Conservation (phyloP, 75 land plant species). For the Pinus albicaulis region DNA sequence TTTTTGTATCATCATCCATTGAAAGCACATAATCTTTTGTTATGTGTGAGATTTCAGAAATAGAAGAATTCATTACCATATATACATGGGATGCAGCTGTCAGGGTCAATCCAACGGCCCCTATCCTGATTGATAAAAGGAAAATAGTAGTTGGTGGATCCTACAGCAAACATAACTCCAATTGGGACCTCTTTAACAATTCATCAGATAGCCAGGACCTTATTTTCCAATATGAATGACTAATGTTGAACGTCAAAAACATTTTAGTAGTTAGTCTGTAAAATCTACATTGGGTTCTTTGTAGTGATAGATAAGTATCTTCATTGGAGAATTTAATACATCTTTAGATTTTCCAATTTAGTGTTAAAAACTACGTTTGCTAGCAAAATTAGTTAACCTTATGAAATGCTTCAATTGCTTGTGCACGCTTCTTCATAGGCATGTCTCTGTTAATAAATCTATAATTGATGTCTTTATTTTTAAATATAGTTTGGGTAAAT, state of each 20-base stretch:
- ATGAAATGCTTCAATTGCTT: slow-evolving; percentile 49
- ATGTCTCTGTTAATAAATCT: slow-evolving; percentile 49
- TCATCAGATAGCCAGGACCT: background rate
- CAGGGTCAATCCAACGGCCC: slow-evolving; percentile 46
- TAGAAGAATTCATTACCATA: slow-evolving; percentile 17
- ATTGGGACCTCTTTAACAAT: background rate
- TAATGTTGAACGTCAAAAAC: no score
- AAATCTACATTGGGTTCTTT: no score
- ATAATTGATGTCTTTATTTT: slow-evolving; percentile 41
- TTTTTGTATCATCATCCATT: no score
- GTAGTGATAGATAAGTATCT: no score
- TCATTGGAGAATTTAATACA: no score
- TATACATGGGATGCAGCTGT: slow-evolving; percentile 54
- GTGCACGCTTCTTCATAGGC: slow-evolving; percentile 53
- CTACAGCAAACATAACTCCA: slow-evolving; percentile 11
- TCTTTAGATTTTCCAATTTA: no score
- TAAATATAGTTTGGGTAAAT: slow-evolving; percentile 48
- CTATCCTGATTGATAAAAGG: slow-evolving; percentile 42
- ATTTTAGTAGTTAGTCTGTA: no score
- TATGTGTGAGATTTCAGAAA: no score
- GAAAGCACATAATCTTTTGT: no score
- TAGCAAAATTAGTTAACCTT: slow-evolving; percentile 18
- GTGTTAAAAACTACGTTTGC: background rate
- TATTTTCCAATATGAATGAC: no score
- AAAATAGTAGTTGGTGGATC: slow-evolving; percentile 52